Base-by-base conservation (phyloP, 2,329 filamentous ascomycete species). In the Trichoderma sp. region DNA sequence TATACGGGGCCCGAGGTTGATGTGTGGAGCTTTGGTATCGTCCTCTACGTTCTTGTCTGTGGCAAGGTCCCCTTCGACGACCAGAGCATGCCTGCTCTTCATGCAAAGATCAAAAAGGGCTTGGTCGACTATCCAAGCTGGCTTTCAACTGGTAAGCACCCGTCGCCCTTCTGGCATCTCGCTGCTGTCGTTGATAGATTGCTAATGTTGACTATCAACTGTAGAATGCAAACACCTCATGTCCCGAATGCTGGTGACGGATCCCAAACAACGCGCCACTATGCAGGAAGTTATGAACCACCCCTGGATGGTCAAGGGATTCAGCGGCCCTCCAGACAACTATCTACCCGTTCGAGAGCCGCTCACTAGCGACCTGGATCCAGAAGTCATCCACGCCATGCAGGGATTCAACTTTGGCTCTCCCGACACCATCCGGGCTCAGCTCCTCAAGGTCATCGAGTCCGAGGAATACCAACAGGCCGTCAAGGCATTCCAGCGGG, bases 41-140 rank as follows among this genome's bases (percentile, higher is more conserved):
- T 99, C 14, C 85, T 99, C 15, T 99, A 98, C 72, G 95, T 99
- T 65, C 79, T 99, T 67, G 95, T 98, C 4, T 98, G 95, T 74
- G 95, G 95, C 60, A 98, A 98, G 77, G 95, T 99, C 3, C 95
- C 95, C 0, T 99, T 99, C 73, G 95, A 99, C 75, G 95, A 99
- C 74, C 95, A 99, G 79, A 97, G 93, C 80, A 99, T 99, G 93
- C 95, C 94, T 43, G 93, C 96, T 68, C 82, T 99, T 56, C 95
- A 99, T 78, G 93, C 94, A 66, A 99, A 99, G 80, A 99, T 99
- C 78, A 99, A 99, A 81, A 96, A 96, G 75, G 95, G 95, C 43
- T 80, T 91, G 58, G 95, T 98, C 19, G 95, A 99, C 75, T 99
- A 98, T 76, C 95, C 95, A 3, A 91, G 89, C 67, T 98, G 95